A percentile compares a stretch with the other conserved stretches of the same genome.
Evolutionary conservation across 2,329 filamentous ascomycete genomes (phyloP).

Genomic region (Neurospora sp.): DNA sequence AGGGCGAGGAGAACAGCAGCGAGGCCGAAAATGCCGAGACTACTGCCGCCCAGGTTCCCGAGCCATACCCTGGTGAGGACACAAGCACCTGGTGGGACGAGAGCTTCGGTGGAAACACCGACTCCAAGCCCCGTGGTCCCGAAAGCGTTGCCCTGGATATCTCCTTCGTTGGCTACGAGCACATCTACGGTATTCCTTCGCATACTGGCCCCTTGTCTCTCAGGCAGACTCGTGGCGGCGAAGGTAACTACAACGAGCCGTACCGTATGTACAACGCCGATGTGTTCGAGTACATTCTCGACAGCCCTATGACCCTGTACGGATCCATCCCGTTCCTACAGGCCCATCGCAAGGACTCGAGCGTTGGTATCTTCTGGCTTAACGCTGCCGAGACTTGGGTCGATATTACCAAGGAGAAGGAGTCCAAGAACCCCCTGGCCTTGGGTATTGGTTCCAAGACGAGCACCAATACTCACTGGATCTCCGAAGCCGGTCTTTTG

Average conservation of each 20-base stretch:
- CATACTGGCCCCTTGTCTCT: slow-evolving; percentile 82
- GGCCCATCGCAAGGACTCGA: slow-evolving; percentile 85
- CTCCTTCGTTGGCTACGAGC: slow-evolving; percentile 79
- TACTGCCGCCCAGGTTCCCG: not conserved
- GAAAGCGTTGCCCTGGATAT: slow-evolving; percentile 90
- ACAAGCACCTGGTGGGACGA: slow-evolving; percentile 98
- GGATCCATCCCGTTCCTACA: slow-evolving; percentile 98
- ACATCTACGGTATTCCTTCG: slow-evolving; percentile 91
- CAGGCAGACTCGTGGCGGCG: slow-evolving; percentile 80
- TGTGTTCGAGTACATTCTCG: slow-evolving; percentile 94
- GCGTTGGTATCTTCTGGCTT: slow-evolving; percentile 94
- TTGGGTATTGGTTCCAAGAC: slow-evolving; percentile 60
- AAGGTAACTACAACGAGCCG: slow-evolving; percentile 76
- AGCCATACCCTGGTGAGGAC: slow-evolving; percentile 41
- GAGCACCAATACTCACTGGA: slow-evolving; percentile 88
- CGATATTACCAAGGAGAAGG: slow-evolving; percentile 76
- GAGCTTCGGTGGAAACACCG: slow-evolving; percentile 87
- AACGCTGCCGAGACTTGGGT: slow-evolving; percentile 97
- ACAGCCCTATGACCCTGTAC: slow-evolving; percentile 97
- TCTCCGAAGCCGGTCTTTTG: slow-evolving; percentile 81
- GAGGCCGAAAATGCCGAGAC: slow-evolving; percentile 13
- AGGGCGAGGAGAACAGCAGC: slow-evolving; percentile 38
- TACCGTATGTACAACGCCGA: slow-evolving; percentile 95
- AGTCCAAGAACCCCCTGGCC: slow-evolving; percentile 63
- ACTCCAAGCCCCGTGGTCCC: slow-evolving; percentile 87